These are phyloP conservation scores for Starmera stellimalicola DNA, from an alignment of 1,139 yeast species.

Conservation along the genomic window DNA sequence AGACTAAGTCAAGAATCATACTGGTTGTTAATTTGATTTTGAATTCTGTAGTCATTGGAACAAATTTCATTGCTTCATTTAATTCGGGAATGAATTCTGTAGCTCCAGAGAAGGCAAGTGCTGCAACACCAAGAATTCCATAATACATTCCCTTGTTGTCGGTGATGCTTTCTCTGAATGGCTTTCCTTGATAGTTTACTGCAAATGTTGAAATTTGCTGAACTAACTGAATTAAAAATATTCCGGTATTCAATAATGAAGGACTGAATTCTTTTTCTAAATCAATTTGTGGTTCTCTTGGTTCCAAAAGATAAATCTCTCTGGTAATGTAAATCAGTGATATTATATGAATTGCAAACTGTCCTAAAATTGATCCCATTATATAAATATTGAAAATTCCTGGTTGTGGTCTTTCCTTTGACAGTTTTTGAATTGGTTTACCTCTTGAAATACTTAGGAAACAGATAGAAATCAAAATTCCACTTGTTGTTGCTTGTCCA, in stretches of 20 bases:
- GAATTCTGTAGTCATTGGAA: slow-evolving; percentile 72
- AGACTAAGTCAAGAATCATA: slow-evolving; percentile 66
- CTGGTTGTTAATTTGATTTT: slow-evolving; percentile 67
- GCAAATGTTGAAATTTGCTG: slow-evolving; percentile 98
- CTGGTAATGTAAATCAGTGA: slow-evolving; percentile 75
- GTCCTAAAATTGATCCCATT: slow-evolving; percentile 96
- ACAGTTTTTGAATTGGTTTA: slow-evolving; percentile 77
- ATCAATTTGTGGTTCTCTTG: slow-evolving; percentile 82
- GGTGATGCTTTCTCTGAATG: slow-evolving; percentile 84
- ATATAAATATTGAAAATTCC: slow-evolving; percentile 92
- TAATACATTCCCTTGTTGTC: slow-evolving; percentile 97
- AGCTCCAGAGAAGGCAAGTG: slow-evolving; percentile 80
- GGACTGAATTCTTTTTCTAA: slow-evolving; percentile 85
- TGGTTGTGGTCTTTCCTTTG: slow-evolving; percentile 94
- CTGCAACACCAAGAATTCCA: slow-evolving; percentile 88
- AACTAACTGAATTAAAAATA: slow-evolving; percentile 86
- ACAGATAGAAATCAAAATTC: slow-evolving; percentile 84
- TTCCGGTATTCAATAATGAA: slow-evolving; percentile 89
- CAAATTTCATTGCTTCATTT: slow-evolving; percentile 85
- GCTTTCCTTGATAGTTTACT: slow-evolving; percentile 94
- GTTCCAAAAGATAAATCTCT: slow-evolving; percentile 81
- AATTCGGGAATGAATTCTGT: slow-evolving; percentile 94
- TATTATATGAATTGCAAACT: slow-evolving; percentile 84
- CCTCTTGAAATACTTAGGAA: slow-evolving; percentile 94
- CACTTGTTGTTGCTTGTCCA: slow-evolving; percentile 91